phyloP scores from a whole-genome alignment of 2,329 filamentous ascomycete species.

The Cercospora canescens region DNA sequence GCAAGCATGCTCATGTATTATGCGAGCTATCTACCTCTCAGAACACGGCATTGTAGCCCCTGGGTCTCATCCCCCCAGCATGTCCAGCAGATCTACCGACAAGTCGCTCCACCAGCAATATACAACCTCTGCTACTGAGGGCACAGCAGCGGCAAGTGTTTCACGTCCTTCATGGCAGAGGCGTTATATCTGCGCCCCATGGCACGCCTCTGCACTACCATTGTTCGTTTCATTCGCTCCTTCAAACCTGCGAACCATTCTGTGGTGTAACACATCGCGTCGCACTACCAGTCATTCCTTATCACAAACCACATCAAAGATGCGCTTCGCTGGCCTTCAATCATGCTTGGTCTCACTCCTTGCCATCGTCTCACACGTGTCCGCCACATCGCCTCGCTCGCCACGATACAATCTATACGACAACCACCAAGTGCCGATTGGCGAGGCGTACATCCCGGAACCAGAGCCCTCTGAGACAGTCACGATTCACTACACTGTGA shows the following conservation, averaged over 20 bases:
- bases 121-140: slow-evolving; percentile 9
- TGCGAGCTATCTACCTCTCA: slow-evolving; percentile 1
- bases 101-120: neutral
- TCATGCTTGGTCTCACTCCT: neutral
- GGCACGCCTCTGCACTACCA: slow-evolving; percentile 13
- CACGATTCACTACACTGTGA: slow-evolving; percentile 16
- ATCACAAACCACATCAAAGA: slow-evolving; percentile 12
- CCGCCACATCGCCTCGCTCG: neutral
- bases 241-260: slow-evolving; percentile 9
- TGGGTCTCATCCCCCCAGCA: neutral
- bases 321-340: slow-evolving; percentile 11
- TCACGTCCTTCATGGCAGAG: slow-evolving; percentile 1
- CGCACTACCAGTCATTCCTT: slow-evolving; percentile 2
- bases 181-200: slow-evolving; percentile 14
- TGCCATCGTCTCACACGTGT: slow-evolving; percentile 1
- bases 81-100: slow-evolving; percentile 3
- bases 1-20: slow-evolving; percentile 1
- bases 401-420: slow-evolving; percentile 3
- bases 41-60: neutral
- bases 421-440: slow-evolving; percentile 17
- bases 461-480: slow-evolving; percentile 13
- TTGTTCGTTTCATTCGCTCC: slow-evolving; percentile 12
- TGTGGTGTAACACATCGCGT: slow-evolving; percentile 12
- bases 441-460: slow-evolving; percentile 1
- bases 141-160: slow-evolving; percentile 23